Evolutionary conservation across 2,329 filamentous ascomycete species (phyloP).

Genomic region (Aspergillus uvarum): DNA sequence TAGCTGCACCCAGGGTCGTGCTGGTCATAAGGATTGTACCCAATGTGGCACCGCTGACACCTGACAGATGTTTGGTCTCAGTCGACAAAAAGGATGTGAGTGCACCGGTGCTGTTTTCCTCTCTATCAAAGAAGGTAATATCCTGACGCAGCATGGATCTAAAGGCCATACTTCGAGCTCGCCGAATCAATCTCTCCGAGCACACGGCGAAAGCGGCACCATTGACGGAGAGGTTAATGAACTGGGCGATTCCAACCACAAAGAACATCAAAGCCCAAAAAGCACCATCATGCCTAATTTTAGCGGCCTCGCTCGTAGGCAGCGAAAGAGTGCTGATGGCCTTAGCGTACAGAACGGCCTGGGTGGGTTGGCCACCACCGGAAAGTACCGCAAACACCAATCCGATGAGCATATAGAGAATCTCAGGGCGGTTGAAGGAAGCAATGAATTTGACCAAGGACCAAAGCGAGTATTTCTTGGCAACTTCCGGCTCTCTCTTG

Average conservation of each 20-base stretch:
- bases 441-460: constrained; percentile 76
- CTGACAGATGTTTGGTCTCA: constrained; percentile 83
- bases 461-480: constrained; percentile 67
- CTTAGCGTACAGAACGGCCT: constrained; percentile 85
- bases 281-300: constrained; percentile 68
- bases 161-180: constrained; percentile 80
- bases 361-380: constrained; percentile 75
- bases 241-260: constrained; percentile 73
- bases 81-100: constrained; percentile 86
- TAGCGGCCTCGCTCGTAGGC: constrained; percentile 50
- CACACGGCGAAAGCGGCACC: constrained; percentile 77
- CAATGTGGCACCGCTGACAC: constrained; percentile 81
- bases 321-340: constrained; percentile 71
- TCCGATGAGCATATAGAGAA: constrained; percentile 69
- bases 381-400: constrained; percentile 73
- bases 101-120: constrained; percentile 85
- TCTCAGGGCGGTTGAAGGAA: constrained; percentile 75
- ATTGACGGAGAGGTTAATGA: constrained; percentile 67
- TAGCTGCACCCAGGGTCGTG: constrained; percentile 75
- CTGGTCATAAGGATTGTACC: constrained; percentile 79
- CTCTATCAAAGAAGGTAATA: constrained; percentile 84
- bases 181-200: constrained; percentile 81
- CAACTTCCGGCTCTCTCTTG: constrained; percentile 51
- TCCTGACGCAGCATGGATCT: constrained; percentile 88
- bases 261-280: constrained; percentile 91